Base-by-base conservation (phyloP, 768 basidiomycete genomes). In the Kwoniella mangroviensis region DNA sequence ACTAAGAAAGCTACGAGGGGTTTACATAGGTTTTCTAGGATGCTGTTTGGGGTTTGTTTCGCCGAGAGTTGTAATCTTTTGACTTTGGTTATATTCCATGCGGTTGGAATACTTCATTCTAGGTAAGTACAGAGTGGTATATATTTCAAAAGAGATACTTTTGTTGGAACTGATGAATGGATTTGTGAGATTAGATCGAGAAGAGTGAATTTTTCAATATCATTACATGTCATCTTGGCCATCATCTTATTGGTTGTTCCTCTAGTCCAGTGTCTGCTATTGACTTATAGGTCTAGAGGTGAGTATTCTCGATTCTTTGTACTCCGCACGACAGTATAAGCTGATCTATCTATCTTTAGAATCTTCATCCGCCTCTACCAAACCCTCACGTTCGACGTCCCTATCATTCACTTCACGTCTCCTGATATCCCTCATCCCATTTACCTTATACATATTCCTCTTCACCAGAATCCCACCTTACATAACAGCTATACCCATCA, bases 381-480 rank as follows among this genome's bases (percentile, higher is more conserved):
- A 74, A 7, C 61, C 72, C 19, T 61, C 68, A 28, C 69, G 65
- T 13, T 69, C 68, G 9, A 66, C 70, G 3, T 71, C 74, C 6
- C 73, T 80, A 21, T 70, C 76, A 13, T 65, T 80, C 40, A 52
- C 68, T 6, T 71, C 75, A 51, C 74, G 82, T 5, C 34, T 83
- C 21, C 69, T 79, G 28, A 75, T 83, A 55, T 73, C 80, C 15
- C 72, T 80, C 10, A 73, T 83, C 60, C 82, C 82, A 2, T 83
- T 83, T 65, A 69, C 77, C 1, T 61, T 83, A 10, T 83, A 83
- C 73, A 70, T 76, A 65, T 81, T 83, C 68, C 69, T 78, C 43
- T 83, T 83, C 72, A 79, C 82, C 58, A 70, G 73, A 3, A 83
- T 83, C 3, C 82, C 82, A 12, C 82, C 82, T 10, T 83, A 83